Percentiles rank a stretch among this genome's conserved stretches.
Conservation (phyloP, 352 stramenopile species). For the Globisporangium paddicum region DNA sequence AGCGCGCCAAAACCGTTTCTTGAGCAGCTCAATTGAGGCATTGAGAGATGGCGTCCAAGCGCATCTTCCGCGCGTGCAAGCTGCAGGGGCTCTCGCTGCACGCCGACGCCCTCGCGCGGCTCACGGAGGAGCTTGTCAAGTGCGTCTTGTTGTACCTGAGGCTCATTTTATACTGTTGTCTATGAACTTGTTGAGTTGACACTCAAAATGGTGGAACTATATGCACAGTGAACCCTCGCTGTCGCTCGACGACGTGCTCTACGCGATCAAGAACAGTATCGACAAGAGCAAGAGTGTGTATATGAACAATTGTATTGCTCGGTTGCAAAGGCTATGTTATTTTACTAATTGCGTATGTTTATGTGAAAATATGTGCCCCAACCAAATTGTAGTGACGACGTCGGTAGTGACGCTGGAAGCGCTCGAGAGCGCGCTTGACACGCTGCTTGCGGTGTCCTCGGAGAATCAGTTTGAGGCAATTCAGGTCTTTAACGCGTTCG, state of each 20-base stretch:
- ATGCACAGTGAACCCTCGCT: slow-evolving; percentile 54
- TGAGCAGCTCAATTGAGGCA: slow-evolving; percentile 1
- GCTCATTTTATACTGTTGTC: not conserved
- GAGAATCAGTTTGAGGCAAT: slow-evolving; percentile 83
- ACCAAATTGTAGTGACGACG: slow-evolving; percentile 50
- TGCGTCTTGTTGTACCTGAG: slow-evolving; percentile 12
- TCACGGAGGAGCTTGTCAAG: slow-evolving; percentile 66
- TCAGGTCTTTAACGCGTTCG: slow-evolving; percentile 81
- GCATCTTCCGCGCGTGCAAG: slow-evolving; percentile 80
- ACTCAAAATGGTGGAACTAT: not conserved
- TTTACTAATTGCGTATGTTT: not conserved
- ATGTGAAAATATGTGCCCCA: not conserved
- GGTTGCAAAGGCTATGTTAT: not conserved
- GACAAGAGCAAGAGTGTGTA: slow-evolving; percentile 81
- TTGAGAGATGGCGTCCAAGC: slow-evolving; percentile 66
- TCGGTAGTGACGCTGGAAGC: slow-evolving; percentile 81
- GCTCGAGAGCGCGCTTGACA: slow-evolving; percentile 79
- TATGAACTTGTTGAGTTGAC: not conserved
- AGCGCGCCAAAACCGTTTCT: slow-evolving; percentile 3
- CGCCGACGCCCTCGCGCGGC: slow-evolving; percentile 54
- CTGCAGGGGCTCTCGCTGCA: slow-evolving; percentile 79
- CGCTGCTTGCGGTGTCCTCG: slow-evolving; percentile 66
- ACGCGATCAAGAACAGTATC: slow-evolving; percentile 88
- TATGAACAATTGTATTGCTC: not conserved
- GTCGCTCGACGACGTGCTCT: slow-evolving; percentile 80